A percentile compares a stretch with the other conserved stretches of the same genome.
phyloP scores from a whole-genome alignment of 2,329 filamentous ascomycete species.

The Cladosporium sp. region DNA sequence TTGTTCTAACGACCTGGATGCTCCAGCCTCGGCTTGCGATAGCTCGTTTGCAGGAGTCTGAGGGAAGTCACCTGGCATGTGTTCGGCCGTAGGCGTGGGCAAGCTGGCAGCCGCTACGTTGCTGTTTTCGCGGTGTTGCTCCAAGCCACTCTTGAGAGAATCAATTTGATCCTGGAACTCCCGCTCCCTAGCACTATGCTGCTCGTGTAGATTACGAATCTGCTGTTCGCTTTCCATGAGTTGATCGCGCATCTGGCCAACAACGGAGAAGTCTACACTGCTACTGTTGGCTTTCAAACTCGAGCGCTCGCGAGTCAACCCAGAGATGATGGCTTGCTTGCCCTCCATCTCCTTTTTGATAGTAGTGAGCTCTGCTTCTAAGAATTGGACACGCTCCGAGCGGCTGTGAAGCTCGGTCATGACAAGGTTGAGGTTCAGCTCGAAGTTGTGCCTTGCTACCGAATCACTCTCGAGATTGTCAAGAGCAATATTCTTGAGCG shows the following conservation, averaged over 20 bases:
- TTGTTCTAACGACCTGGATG: slow-evolving; percentile 20
- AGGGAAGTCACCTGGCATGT: slow-evolving; percentile 42
- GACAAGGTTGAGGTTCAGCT: slow-evolving; percentile 84
- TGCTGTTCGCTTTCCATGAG: slow-evolving; percentile 81
- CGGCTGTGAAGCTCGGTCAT: slow-evolving; percentile 88
- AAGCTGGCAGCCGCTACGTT: slow-evolving; percentile 21
- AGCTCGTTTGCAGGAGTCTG: slow-evolving; percentile 38
- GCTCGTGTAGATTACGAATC: slow-evolving; percentile 70
- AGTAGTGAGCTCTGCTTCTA: slow-evolving; percentile 79
- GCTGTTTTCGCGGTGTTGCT: slow-evolving; percentile 30
- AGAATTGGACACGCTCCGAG: slow-evolving; percentile 83
- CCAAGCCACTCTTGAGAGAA: slow-evolving; percentile 60
- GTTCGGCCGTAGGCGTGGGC: slow-evolving; percentile 27
- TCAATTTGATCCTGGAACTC: slow-evolving; percentile 73
- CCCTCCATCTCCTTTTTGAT: slow-evolving; percentile 95
- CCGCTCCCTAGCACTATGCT: slow-evolving; percentile 71
- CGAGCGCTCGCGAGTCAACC: slow-evolving; percentile 86
- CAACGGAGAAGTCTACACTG: slow-evolving; percentile 83
- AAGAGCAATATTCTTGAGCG: slow-evolving; percentile 80
- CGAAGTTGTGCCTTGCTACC: slow-evolving; percentile 88
- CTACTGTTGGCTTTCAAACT: slow-evolving; percentile 73
- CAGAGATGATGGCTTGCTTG: slow-evolving; percentile 94
- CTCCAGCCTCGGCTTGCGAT: slow-evolving; percentile 29
- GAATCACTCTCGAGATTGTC: slow-evolving; percentile 82
- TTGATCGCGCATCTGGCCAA: slow-evolving; percentile 83